Percentiles rank a stretch among this genome's conserved stretches.
phyloP scores from a whole-genome alignment of 306 rosid species.

The Begonia fuchsioides region DNA sequence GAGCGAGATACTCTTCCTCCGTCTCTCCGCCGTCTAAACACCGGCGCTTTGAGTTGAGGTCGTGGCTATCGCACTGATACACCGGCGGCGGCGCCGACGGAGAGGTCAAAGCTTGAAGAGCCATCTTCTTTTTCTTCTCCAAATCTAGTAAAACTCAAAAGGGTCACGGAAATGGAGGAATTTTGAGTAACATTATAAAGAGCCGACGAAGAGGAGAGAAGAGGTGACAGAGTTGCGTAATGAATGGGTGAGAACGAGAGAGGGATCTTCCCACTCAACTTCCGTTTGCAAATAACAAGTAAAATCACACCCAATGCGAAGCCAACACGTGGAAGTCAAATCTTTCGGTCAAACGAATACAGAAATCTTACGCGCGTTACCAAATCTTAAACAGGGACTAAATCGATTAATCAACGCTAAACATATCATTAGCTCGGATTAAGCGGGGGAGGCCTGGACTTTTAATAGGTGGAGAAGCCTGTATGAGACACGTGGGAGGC shows the following conservation, averaged over 20 bases:
- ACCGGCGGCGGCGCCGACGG: conserved; percentile 27
- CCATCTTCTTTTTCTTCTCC: conserved; percentile 22
- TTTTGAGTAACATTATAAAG: conserved; percentile 15
- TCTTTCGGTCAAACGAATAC: too few species aligned
- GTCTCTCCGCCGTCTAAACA: conserved; percentile 28
- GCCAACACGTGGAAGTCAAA: too few species aligned
- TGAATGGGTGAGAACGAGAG: conserved; percentile 59
- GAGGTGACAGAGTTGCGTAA: conserved; percentile 57
- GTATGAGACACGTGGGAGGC: too few species aligned
- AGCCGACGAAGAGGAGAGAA: conserved; percentile 1
- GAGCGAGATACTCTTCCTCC: conserved; percentile 87
- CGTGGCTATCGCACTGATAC: conserved; percentile 2
- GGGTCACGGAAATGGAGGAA: neutral
- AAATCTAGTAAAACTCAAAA: neutral
- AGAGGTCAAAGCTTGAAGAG: conserved; percentile 64
- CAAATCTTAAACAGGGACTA: too few species aligned
- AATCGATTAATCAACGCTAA: too few species aligned
- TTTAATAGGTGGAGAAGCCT: too few species aligned
- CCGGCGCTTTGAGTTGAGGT: conserved; percentile 33
- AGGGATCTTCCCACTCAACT: conserved; percentile 10
- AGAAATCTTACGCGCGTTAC: too few species aligned
- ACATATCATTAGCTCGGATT: too few species aligned
- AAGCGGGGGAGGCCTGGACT: too few species aligned
- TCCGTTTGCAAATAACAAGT: too few species aligned
- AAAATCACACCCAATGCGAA: too few species aligned